Evolutionary conservation across 75 land plant species (phyloP), one percentile per base, ranked within the genome.

Genomic region (Ceratopteris richardii): DNA sequence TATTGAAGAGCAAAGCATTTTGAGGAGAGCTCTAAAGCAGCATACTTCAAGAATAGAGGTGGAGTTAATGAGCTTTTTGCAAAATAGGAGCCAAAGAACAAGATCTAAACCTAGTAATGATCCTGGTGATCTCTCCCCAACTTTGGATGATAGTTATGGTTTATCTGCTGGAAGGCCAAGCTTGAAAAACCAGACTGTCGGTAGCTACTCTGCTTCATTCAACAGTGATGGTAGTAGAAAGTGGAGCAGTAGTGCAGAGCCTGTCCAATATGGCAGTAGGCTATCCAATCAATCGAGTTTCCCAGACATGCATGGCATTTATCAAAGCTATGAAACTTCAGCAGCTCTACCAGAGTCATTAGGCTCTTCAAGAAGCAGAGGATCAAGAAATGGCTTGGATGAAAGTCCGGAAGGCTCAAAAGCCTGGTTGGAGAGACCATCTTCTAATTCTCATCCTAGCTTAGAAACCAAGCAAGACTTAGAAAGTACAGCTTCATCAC

Each of bases 41-140:
- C 77, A 90, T 42, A 95, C 97, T 21, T 97, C 99, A 52, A 82
- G 99, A 28, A 95, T 95, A 62, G 99, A 95, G 66, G 97, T 95
- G 25, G 99, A 95, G 67, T 71, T 95, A 20, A 78, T 95, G 82
- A 87, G 86, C 52, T 90, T 75, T 70, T 36, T 95, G 75, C 99
- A 95, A 63, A 90, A 56, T 73, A 95, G 83, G 74, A 90, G 75
- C 60, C 96, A 93, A 29, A 64, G 83, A 12, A 69, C 71, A 22
- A 81, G 85, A 31, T 36, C 73, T 4, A 93, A 88, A 61, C 65
- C 82, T 13, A 70, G 73, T 7, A 78, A 93, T 73, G 98, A 93
- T 30, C 87, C 75, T 16, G 60, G 73, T 52, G 90, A 89, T 77
- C 44, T 64, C 51, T 37, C 67, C 29, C 54, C 57, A 19, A 16